Conservation (phyloP, 306 rosid genomes). For the Begonia masoniana region DNA sequence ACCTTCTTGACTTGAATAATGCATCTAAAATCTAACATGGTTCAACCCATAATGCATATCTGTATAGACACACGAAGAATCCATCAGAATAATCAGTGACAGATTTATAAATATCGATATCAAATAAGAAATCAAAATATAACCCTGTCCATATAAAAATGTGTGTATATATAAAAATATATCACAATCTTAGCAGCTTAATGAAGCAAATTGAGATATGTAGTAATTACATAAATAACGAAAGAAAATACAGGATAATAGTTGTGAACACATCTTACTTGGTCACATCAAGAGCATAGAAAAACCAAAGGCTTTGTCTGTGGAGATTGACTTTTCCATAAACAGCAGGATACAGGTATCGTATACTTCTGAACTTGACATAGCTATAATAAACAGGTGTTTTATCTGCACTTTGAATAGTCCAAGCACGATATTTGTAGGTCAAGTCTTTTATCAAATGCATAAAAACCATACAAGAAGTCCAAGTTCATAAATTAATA, state of each 20-base stretch:
- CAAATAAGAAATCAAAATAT: too few species aligned
- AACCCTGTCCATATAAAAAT: too few species aligned
- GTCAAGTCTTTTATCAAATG: not conserved
- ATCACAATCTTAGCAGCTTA: too few species aligned
- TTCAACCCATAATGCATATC: not conserved
- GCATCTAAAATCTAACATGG: too few species aligned
- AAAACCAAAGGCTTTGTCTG: too few species aligned
- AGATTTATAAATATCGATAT: too few species aligned
- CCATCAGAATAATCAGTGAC: not conserved
- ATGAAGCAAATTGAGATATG: too few species aligned
- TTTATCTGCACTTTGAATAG: not conserved
- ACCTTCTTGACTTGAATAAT: not conserved
- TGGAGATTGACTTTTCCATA: not conserved
- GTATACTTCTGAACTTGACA: not conserved
- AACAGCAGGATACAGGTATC: not conserved
- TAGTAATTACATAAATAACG: too few species aligned
- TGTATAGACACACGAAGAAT: not conserved
- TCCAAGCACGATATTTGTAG: not conserved
- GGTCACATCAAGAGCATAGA: not conserved
- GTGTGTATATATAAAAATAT: too few species aligned
- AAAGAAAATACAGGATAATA: too few species aligned
- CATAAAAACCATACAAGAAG: not conserved
- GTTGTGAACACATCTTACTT: not conserved
- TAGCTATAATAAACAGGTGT: not conserved
- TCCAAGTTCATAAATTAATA: too few species aligned